These are phyloP conservation scores for Platismatia glauca DNA, from an alignment of 495 filamentous ascomycete genomes.

Conservation along the genomic window DNA sequence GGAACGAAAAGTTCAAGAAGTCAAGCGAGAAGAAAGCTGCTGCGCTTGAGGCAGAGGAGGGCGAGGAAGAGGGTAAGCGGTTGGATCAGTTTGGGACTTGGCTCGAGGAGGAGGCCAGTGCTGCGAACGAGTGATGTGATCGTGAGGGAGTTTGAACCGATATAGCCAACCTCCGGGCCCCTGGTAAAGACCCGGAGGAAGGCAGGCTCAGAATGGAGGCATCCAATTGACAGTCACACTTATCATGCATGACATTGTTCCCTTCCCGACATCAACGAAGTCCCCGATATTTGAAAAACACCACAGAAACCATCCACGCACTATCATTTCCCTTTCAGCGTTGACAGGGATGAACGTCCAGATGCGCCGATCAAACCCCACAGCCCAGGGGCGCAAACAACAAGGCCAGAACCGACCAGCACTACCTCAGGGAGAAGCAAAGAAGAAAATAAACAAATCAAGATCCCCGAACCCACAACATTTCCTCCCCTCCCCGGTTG, in stretches of 20 bases:
- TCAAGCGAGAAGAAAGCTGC: slow-evolving; percentile 40
- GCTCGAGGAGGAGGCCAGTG: slow-evolving; percentile 34
- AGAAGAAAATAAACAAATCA: too few relatives aligned
- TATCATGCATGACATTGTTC: neutral
- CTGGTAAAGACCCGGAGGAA: neutral
- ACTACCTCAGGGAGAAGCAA: too few relatives aligned
- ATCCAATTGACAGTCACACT: neutral
- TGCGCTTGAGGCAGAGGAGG: slow-evolving; percentile 39
- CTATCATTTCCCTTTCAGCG: neutral
- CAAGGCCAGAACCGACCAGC: too few relatives aligned
- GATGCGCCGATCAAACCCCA: neutral
- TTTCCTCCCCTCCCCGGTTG: too few relatives aligned
- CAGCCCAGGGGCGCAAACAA: too few relatives aligned
- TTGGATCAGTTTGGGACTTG: slow-evolving; percentile 49
- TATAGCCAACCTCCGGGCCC: neutral
- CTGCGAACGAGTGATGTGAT: neutral
- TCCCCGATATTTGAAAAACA: neutral
- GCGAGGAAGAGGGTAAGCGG: slow-evolving; percentile 39
- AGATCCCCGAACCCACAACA: too few relatives aligned
- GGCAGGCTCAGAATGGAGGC: neutral
- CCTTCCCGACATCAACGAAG: neutral
- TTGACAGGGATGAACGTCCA: neutral
- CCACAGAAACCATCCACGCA: neutral
- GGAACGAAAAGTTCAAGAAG: slow-evolving; percentile 70
- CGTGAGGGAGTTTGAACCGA: neutral